Evolutionary conservation across 495 filamentous ascomycete species (phyloP).

Genomic region (Durotheca rogersii): DNA sequence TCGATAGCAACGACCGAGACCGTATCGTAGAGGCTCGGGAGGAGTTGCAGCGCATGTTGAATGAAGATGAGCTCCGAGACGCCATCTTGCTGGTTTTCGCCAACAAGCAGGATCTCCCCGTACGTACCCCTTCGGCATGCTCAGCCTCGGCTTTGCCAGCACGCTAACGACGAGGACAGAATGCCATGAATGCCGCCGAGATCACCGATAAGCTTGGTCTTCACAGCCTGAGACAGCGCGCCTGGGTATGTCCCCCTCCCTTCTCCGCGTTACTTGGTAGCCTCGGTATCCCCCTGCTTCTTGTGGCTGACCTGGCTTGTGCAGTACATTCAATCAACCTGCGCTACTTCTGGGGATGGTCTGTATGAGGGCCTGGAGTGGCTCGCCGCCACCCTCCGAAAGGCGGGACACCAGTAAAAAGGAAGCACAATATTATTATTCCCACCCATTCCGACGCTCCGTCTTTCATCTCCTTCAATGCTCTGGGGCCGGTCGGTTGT

Average conservation of each 20-base stretch:
- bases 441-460: slow-evolving; percentile 24
- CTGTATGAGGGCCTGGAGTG: slow-evolving; percentile 99
- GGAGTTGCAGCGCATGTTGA: slow-evolving; percentile 99
- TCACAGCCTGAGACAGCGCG: slow-evolving; percentile 94
- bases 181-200: slow-evolving; percentile 99
- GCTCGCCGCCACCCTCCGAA: slow-evolving; percentile 93
- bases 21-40: slow-evolving; percentile 98
- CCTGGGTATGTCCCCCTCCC: slow-evolving; percentile 75
- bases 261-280: slow-evolving; percentile 1
- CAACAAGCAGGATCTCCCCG: slow-evolving; percentile 99
- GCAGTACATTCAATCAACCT: slow-evolving; percentile 99
- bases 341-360: slow-evolving; percentile 98
- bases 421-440: slow-evolving; percentile 25
- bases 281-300: no score
- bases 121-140: slow-evolving; percentile 49
- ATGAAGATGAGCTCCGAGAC: slow-evolving; percentile 98
- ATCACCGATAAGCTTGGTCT: slow-evolving; percentile 99
- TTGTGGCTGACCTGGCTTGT: slow-evolving; percentile 28
- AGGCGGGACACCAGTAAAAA: slow-evolving; percentile 79
- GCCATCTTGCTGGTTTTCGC: slow-evolving; percentile 97
- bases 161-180: slow-evolving; percentile 53
- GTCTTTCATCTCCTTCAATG: slow-evolving; percentile 35
- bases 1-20: slow-evolving; percentile 99
- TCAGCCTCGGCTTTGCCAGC: background rate
- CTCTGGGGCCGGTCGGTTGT: slow-evolving; percentile 53